Evolutionary conservation across 2,329 filamentous ascomycete genomes (phyloP).

Genomic region (Ophiobolus disseminans): DNA sequence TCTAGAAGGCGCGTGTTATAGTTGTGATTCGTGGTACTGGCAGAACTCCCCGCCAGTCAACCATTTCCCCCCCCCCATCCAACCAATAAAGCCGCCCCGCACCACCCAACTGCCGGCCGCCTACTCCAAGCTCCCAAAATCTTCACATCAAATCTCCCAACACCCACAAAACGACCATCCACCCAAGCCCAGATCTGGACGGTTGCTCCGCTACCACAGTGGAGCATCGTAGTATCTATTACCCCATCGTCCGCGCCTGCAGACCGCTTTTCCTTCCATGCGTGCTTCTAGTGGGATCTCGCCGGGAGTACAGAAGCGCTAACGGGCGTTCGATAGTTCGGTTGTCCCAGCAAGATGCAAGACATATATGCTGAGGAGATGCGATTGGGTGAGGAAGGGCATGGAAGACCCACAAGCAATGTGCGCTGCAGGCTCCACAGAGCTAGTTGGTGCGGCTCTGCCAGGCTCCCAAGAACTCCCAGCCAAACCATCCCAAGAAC

Average conservation of each 20-base stretch:
- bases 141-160: background rate
- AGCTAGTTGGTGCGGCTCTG: too few species aligned
- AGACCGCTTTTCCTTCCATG: constrained; percentile 4
- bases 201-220: too few species aligned
- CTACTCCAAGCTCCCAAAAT: background rate
- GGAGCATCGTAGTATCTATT: constrained; percentile 3
- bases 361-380: background rate
- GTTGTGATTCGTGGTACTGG: too few species aligned
- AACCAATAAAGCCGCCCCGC: background rate
- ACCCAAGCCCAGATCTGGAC: background rate
- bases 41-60: too few species aligned
- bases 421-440: too few species aligned
- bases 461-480: too few species aligned
- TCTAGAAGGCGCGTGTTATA: too few species aligned
- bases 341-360: background rate
- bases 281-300: background rate
- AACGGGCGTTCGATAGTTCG: background rate
- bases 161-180: background rate
- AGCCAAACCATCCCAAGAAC: too few species aligned
- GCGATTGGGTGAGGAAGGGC: background rate
- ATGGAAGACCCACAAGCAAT: too few species aligned
- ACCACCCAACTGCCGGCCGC: background rate
- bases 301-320: background rate
- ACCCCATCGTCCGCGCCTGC: background rate
- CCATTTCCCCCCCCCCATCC: too few species aligned